These are phyloP conservation scores for Monosporascus sp. DNA, from an alignment of 2,329 filamentous ascomycete genomes.

Conservation along the genomic window DNA sequence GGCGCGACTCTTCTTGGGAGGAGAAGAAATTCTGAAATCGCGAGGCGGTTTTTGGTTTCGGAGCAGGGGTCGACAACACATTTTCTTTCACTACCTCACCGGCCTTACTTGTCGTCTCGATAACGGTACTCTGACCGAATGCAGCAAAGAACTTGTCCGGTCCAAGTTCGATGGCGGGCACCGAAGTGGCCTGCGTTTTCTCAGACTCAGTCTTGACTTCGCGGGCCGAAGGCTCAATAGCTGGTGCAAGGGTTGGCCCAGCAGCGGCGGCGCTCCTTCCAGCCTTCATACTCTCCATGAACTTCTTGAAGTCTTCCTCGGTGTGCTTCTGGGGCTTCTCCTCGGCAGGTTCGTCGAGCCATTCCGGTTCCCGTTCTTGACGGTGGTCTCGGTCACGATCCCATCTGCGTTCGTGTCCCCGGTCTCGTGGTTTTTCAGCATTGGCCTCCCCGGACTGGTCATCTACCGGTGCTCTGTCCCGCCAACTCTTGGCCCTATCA, in stretches of 20 bases:
- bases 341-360: constrained; percentile 72
- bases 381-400: constrained; percentile 51
- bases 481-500: constrained; percentile 56
- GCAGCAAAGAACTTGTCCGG: constrained; percentile 74
- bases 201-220: constrained; percentile 39
- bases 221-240: constrained; percentile 29
- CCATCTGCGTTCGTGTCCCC: constrained; percentile 50
- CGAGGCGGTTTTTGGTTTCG: constrained; percentile 58
- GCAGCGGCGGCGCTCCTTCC: constrained; percentile 39
- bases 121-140: constrained; percentile 35
- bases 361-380: constrained; percentile 80
- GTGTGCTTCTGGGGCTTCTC: constrained; percentile 69
- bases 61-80: constrained; percentile 24
- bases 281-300: constrained; percentile 87
- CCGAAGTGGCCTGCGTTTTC: constrained; percentile 51
- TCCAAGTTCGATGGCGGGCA: constrained; percentile 59
- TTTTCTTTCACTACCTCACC: constrained; percentile 41
- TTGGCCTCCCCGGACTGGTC: constrained; percentile 28
- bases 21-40: constrained; percentile 81
- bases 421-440: constrained; percentile 49
- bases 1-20: constrained; percentile 47
- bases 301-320: constrained; percentile 87
- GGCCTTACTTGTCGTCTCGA: constrained; percentile 45
- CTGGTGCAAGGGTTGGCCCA: constrained; percentile 30
- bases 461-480: constrained; percentile 43